These are phyloP conservation scores for Colletotrichum higginsianum DNA, from an alignment of 2,329 filamentous ascomycete species.

Conservation along the genomic window DNA sequence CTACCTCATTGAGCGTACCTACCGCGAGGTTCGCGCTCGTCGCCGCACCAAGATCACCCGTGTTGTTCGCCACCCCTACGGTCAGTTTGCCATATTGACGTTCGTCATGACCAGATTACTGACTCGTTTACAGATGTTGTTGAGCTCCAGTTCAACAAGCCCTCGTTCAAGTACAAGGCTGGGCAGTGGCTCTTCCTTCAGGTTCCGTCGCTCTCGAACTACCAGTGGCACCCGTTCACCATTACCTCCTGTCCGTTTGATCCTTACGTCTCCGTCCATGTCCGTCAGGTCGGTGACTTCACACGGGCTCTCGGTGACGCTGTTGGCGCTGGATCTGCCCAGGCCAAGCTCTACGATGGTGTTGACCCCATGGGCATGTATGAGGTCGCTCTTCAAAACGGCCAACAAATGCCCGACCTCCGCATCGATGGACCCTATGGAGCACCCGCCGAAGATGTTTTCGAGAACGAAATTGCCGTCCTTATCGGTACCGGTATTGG, in stretches of 20 bases:
- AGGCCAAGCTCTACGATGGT: conserved; percentile 90
- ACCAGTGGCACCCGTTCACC: conserved; percentile 99
- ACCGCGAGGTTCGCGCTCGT: conserved; percentile 88
- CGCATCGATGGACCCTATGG: conserved; percentile 97
- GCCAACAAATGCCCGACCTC: conserved; percentile 90
- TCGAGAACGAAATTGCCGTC: conserved; percentile 91
- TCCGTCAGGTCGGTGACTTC: conserved; percentile 97
- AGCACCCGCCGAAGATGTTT: conserved; percentile 97
- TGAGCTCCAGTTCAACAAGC: conserved; percentile 97
- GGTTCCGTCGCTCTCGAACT: conserved; percentile 86
- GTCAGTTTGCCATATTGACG: conserved; percentile 61
- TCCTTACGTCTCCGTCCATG: conserved; percentile 93
- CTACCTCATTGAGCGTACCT: conserved; percentile 90
- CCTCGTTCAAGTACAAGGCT: conserved; percentile 97
- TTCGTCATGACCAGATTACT: conserved; percentile 42
- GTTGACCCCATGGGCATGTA: conserved; percentile 97
- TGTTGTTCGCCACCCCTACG: conserved; percentile 95
- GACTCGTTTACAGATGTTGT: conserved; percentile 78
- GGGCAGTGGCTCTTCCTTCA: conserved; percentile 99
- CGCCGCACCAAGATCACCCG: conserved; percentile 91
- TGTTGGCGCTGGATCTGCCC: conserved; percentile 89
- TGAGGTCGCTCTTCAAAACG: conserved; percentile 94
- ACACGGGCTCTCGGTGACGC: conserved; percentile 94
- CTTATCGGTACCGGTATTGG: conserved; percentile 90
- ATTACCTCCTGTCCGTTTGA: conserved; percentile 99